phyloP scores from a whole-genome alignment of 2,329 filamentous ascomycete species.

The Colletotrichum neosansevieriae region DNA sequence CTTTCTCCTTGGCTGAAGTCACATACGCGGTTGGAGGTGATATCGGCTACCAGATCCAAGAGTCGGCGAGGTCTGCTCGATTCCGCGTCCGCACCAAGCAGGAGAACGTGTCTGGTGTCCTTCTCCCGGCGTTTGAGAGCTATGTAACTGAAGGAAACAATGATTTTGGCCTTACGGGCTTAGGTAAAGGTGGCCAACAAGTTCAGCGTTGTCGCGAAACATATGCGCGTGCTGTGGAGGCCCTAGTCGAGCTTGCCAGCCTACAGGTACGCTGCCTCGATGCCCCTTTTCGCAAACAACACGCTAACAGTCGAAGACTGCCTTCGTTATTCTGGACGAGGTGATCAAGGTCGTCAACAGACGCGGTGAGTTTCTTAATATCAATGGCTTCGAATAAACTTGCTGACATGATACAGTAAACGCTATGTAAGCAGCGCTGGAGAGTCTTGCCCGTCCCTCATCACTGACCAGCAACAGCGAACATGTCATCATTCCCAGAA shows the following conservation, averaged over 20 bases:
- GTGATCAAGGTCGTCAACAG: constrained; percentile 99
- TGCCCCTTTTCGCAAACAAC: neutral
- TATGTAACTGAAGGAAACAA: constrained; percentile 90
- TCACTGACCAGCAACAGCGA: constrained; percentile 64
- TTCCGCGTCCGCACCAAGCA: constrained; percentile 96
- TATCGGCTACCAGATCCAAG: constrained; percentile 96
- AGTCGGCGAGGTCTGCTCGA: constrained; percentile 91
- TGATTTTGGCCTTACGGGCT: constrained; percentile 94
- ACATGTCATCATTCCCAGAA: constrained; percentile 96
- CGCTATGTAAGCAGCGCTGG: constrained; percentile 75
- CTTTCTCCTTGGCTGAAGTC: constrained; percentile 96
- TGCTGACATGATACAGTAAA: constrained; percentile 71
- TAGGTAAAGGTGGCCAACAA: constrained; percentile 97
- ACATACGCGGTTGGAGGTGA: constrained; percentile 96
- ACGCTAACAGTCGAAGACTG: constrained; percentile 69
- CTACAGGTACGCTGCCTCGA: constrained; percentile 70
- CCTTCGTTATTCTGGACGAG: constrained; percentile 97
- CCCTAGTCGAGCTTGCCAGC: constrained; percentile 92
- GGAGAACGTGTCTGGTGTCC: constrained; percentile 97
- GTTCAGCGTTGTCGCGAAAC: constrained; percentile 96
- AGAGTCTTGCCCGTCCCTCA: too few relatives aligned
- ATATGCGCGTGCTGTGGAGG: constrained; percentile 95
- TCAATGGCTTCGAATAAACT: too few relatives aligned
- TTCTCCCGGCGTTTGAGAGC: constrained; percentile 93
- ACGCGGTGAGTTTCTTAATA: constrained; percentile 71